Percentiles rank a stretch among this genome's conserved stretches.
phyloP scores from a whole-genome alignment of 768 basidiomycete species.

The Imleria badia region DNA sequence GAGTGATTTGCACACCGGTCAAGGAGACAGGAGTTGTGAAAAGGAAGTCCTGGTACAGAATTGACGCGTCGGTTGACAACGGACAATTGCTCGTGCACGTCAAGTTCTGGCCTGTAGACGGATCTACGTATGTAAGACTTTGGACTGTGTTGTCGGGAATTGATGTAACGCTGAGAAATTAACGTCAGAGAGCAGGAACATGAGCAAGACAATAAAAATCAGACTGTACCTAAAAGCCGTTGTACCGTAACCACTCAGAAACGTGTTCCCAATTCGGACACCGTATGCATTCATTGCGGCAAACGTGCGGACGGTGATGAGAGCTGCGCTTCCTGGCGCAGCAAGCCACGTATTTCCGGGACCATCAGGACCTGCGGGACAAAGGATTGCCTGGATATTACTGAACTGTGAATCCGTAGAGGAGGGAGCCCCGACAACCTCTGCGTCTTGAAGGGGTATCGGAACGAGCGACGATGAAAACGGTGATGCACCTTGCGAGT shows the following conservation, averaged over 20 bases:
- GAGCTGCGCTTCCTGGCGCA: constrained; percentile 63
- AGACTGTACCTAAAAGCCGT: constrained; percentile 74
- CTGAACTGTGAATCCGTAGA: constrained; percentile 58
- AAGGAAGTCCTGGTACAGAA: constrained; percentile 93
- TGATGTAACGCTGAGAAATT: constrained; percentile 65
- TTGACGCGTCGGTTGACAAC: constrained; percentile 67
- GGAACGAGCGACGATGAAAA: constrained; percentile 91
- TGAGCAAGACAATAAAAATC: not conserved
- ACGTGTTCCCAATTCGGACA: constrained; percentile 89
- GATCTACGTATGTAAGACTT: constrained; percentile 75
- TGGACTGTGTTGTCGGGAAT: constrained; percentile 88
- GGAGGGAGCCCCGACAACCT: constrained; percentile 59
- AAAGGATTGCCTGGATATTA: constrained; percentile 71
- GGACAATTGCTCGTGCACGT: constrained; percentile 83
- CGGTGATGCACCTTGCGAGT: constrained; percentile 76
- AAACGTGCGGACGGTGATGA: constrained; percentile 78
- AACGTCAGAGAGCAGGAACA: constrained; percentile 7
- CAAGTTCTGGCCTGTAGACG: constrained; percentile 65
- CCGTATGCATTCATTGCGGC: constrained; percentile 73
- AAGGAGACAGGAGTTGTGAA: constrained; percentile 64
- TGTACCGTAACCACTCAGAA: constrained; percentile 76
- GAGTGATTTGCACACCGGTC: constrained; percentile 86
- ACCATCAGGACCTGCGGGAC: constrained; percentile 81
- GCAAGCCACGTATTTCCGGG: constrained; percentile 85
- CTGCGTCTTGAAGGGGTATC: constrained; percentile 61